phyloP scores from a whole-genome alignment of 768 basidiomycete genomes.

The Paxillus involutus region DNA sequence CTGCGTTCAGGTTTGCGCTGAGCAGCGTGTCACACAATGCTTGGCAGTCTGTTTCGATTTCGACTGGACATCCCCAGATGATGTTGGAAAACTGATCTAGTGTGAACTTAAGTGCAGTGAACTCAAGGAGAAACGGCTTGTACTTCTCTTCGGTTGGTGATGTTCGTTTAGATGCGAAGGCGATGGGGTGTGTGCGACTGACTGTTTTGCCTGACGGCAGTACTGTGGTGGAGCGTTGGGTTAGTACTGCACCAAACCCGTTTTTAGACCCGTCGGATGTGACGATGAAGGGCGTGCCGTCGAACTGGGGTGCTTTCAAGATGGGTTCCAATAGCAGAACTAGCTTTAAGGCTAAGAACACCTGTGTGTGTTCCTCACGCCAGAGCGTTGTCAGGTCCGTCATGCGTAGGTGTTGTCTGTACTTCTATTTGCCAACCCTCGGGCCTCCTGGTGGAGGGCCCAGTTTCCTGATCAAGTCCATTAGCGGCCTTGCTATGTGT shows the following conservation, averaged over 20 bases:
- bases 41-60: conserved; percentile 24
- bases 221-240: conserved; percentile 6
- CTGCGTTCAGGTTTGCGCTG: conserved; percentile 20
- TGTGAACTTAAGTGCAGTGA: too few species aligned
- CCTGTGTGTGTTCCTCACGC: conserved; percentile 21
- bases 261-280: conserved; percentile 34
- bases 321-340: conserved; percentile 33
- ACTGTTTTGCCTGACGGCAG: conserved; percentile 1
- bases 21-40: conserved; percentile 29
- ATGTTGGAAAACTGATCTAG: too few species aligned
- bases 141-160: too few species aligned
- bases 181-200: conserved; percentile 11
- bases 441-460: too few species aligned
- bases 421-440: not conserved
- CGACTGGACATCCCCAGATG: too few species aligned
- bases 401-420: not conserved
- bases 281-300: conserved; percentile 35
- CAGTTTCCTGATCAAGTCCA: conserved; percentile 20
- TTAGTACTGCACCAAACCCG: conserved; percentile 32
- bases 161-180: conserved; percentile 26
- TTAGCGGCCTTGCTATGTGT: conserved; percentile 28
- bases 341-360: conserved; percentile 31
- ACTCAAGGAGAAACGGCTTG: too few species aligned
- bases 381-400: not conserved
- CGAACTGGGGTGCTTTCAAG: conserved; percentile 27